Conservation (phyloP, 352 stramenopile species). For the Phytopythium montanum region DNA sequence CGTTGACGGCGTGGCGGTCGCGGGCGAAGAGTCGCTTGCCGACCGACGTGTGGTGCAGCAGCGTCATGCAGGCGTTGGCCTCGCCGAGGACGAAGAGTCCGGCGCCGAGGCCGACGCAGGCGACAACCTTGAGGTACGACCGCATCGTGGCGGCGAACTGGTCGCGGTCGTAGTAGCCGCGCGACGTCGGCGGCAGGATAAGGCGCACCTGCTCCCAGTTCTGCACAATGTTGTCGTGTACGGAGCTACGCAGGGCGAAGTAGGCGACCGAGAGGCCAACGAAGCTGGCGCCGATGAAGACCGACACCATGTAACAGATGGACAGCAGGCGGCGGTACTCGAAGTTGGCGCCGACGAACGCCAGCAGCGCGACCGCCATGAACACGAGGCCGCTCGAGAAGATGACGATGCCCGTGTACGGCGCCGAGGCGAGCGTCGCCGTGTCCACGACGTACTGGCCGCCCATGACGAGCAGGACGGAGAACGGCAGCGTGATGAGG, state of each 20-base stretch:
- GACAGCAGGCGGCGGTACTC: constrained; percentile 76
- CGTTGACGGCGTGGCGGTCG: constrained; percentile 46
- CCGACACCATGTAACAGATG: constrained; percentile 61
- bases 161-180: constrained; percentile 60
- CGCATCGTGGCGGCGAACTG: constrained; percentile 54
- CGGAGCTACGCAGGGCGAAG: constrained; percentile 37
- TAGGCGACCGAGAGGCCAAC: constrained; percentile 55
- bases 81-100: constrained; percentile 57
- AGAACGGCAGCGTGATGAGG: constrained; percentile 57
- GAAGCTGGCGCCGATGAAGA: constrained; percentile 38
- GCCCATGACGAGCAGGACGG: constrained; percentile 60
- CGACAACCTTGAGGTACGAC: constrained; percentile 49
- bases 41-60: constrained; percentile 47
- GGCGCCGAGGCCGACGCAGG: constrained; percentile 55
- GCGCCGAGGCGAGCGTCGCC: constrained; percentile 51
- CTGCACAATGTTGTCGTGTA: constrained; percentile 49
- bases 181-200: constrained; percentile 63
- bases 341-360: constrained; percentile 69
- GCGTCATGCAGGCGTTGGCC: constrained; percentile 40
- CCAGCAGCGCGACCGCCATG: constrained; percentile 51
- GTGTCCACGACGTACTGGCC: constrained; percentile 75
- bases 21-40: constrained; percentile 56
- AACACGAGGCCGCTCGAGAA: constrained; percentile 52
- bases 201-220: constrained; percentile 62
- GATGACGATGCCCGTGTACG: constrained; percentile 69